Evolutionary conservation across 1,284 basidiomycete genomes (phyloP).

Genomic region (Xerocomus minutiporus): DNA sequence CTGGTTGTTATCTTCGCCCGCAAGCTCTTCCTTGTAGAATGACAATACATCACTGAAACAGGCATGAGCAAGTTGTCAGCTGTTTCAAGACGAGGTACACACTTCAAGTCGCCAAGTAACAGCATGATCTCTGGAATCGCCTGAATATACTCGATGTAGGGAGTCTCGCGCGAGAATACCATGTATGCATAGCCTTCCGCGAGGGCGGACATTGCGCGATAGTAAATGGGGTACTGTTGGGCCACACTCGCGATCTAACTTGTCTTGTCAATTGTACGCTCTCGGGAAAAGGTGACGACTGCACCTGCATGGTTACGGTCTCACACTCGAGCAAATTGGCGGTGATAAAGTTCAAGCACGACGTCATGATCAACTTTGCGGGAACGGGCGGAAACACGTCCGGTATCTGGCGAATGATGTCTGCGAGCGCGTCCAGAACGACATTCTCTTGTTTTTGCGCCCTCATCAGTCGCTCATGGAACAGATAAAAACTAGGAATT

Average conservation of each 20-base stretch:
- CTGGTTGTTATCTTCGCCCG: slow-evolving; percentile 28
- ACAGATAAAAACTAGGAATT: slow-evolving; percentile 18
- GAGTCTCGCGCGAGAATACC: slow-evolving; percentile 26
- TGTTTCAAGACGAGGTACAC: slow-evolving; percentile 1
- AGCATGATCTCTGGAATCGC: slow-evolving; percentile 24
- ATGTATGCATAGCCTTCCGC: slow-evolving; percentile 25
- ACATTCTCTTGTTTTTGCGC: slow-evolving; percentile 18
- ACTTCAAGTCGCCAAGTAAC: slow-evolving; percentile 29
- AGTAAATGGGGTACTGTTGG: slow-evolving; percentile 25
- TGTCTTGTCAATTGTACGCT: background rate
- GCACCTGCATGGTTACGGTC: slow-evolving; percentile 18
- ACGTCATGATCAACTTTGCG: slow-evolving; percentile 25
- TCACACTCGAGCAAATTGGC: slow-evolving; percentile 28
- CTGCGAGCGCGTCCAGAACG: slow-evolving; percentile 26
- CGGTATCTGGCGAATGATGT: slow-evolving; percentile 18
- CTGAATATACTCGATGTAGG: slow-evolving; percentile 24
- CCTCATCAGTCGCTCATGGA: slow-evolving; percentile 24
- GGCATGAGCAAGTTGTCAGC: background rate
- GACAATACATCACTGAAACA: slow-evolving; percentile 34
- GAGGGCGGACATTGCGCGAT: slow-evolving; percentile 25
- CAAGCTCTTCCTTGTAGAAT: slow-evolving; percentile 36
- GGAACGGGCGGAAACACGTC: slow-evolving; percentile 12
- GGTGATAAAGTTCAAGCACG: slow-evolving; percentile 25
- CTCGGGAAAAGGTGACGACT: background rate
- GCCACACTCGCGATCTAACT: slow-evolving; percentile 11